phyloP scores from a whole-genome alignment of 129 eudicot species.

The Solidago caesia region DNA sequence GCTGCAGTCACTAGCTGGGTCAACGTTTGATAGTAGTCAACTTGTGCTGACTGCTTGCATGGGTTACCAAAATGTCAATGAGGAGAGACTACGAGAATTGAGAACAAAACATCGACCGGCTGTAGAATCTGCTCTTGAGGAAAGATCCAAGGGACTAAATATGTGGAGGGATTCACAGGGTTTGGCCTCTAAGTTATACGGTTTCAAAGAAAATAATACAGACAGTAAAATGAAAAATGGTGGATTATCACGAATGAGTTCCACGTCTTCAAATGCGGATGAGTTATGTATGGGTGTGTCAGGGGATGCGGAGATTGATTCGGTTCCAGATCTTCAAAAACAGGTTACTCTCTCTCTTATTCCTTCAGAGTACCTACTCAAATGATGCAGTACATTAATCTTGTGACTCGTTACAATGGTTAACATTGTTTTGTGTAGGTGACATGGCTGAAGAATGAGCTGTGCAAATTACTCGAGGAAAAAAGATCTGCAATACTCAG shows the following conservation, averaged over 20 bases:
- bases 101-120: slow-evolving; percentile 90
- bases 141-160: slow-evolving; percentile 68
- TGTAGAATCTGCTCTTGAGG: slow-evolving; percentile 65
- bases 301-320: slow-evolving; percentile 55
- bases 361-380: neutral
- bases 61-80: slow-evolving; percentile 89
- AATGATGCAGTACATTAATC: neutral
- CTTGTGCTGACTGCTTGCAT: slow-evolving; percentile 97
- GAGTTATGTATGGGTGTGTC: slow-evolving; percentile 36
- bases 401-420: too few species aligned
- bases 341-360: slow-evolving; percentile 49
- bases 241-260: slow-evolving; percentile 41
- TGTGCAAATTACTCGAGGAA: slow-evolving; percentile 87
- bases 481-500: slow-evolving; percentile 83
- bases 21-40: slow-evolving; percentile 98
- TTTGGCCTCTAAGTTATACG: slow-evolving; percentile 71
- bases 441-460: slow-evolving; percentile 78
- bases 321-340: slow-evolving; percentile 79
- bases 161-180: slow-evolving; percentile 72
- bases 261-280: slow-evolving; percentile 50
- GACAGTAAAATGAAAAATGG: slow-evolving; percentile 44
- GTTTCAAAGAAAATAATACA: slow-evolving; percentile 53
- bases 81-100: slow-evolving; percentile 61
- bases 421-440: slow-evolving; percentile 53
- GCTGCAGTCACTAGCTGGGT: slow-evolving; percentile 92